Evolutionary conservation across 345 rosid species (phyloP).

Genomic region (Mallotus nudiflorus): DNA sequence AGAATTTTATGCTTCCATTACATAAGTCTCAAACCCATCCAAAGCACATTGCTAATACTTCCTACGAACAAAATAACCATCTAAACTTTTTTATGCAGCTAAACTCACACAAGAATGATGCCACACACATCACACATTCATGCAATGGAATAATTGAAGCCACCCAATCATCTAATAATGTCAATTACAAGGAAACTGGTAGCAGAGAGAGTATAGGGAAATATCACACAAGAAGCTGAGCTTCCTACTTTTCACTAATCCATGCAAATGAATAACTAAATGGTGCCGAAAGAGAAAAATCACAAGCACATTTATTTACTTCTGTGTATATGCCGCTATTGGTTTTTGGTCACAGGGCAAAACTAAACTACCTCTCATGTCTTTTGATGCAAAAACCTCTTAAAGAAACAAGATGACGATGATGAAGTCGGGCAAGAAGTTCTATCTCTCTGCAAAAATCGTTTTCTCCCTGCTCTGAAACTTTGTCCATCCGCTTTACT

Average conservation of each 20-base stretch:
- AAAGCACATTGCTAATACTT: not conserved
- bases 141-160: not conserved
- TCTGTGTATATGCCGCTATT: not conserved
- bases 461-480: slow-evolving; percentile 76
- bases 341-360: not conserved
- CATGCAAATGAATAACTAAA: not conserved
- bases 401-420: slow-evolving; percentile 90
- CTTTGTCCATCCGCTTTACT: slow-evolving; percentile 74
- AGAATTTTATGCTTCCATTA: slow-evolving; percentile 10
- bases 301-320: not conserved
- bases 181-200: not conserved
- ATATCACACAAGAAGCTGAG: not conserved
- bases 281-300: not conserved
- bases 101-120: not conserved
- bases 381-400: slow-evolving; percentile 82
- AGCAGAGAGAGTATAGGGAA: not conserved
- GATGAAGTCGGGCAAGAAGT: slow-evolving; percentile 93
- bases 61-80: not conserved
- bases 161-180: not conserved
- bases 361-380: slow-evolving; percentile 58
- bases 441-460: slow-evolving; percentile 94
- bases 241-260: not conserved
- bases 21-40: not conserved
- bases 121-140: not conserved
- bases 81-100: too few relatives aligned